phyloP scores from a whole-genome alignment of 225 moss, liverwort and hornwort genomes.

The Takakia lepidozioides region DNA sequence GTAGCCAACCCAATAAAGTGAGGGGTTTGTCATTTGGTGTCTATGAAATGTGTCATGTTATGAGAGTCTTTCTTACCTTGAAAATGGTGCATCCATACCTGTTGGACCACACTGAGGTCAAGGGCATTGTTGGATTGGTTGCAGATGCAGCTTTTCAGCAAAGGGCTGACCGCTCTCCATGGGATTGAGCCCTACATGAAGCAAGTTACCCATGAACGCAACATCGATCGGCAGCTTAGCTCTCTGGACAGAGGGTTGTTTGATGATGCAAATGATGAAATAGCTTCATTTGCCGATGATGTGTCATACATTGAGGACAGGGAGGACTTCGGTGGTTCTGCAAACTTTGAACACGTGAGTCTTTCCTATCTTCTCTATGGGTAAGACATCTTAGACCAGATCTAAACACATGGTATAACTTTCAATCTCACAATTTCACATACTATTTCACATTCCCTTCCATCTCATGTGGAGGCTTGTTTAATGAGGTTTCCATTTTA shows the following conservation, averaged over 20 bases:
- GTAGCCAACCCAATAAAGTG: too few relatives aligned
- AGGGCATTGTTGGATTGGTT: neutral
- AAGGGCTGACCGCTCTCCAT: conserved; percentile 65
- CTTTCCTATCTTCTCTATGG: too few relatives aligned
- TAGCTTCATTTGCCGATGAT: conserved; percentile 26
- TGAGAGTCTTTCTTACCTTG: too few relatives aligned
- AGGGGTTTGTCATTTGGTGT: too few relatives aligned
- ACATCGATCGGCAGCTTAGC: conserved; percentile 51
- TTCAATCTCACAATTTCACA: too few relatives aligned
- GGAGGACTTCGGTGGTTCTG: too few relatives aligned
- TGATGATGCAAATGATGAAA: conserved; percentile 40
- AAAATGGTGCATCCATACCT: too few relatives aligned
- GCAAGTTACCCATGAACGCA: conserved; percentile 54
- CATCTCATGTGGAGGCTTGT: neutral
- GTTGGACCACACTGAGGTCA: neutral
- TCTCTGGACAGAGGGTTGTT: conserved; percentile 18
- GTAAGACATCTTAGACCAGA: too few relatives aligned
- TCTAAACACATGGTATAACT: too few relatives aligned
- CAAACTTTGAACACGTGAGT: conserved; percentile 19
- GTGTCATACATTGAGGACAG: conserved; percentile 49
- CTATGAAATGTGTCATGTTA: too few relatives aligned
- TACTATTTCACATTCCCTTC: too few relatives aligned
- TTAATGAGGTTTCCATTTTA: neutral
- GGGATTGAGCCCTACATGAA: conserved; percentile 72
- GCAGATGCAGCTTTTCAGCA: conserved; percentile 69